Conservation (phyloP, 2,329 filamentous ascomycete genomes). For the Trichothecium roseum region DNA sequence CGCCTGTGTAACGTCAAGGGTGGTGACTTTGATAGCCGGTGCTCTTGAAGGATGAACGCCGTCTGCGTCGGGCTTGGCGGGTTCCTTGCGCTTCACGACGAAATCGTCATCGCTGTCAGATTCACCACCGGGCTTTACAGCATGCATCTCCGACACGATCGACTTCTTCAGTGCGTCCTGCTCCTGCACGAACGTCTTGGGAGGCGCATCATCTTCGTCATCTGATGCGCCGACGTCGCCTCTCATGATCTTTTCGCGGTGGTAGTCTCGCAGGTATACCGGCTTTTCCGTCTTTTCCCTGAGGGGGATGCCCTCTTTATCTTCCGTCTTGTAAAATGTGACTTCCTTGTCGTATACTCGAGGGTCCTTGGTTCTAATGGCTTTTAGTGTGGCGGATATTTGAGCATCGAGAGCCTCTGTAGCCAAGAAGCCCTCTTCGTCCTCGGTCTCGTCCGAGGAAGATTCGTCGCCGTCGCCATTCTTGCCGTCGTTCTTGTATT, state of each 20-base stretch:
- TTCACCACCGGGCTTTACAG: constrained; percentile 34
- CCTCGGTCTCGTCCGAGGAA: constrained; percentile 72
- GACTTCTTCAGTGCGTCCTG: constrained; percentile 73
- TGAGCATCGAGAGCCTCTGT: constrained; percentile 79
- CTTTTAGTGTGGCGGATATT: constrained; percentile 76
- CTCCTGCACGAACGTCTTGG: constrained; percentile 75
- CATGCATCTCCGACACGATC: constrained; percentile 73
- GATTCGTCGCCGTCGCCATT: constrained; percentile 47
- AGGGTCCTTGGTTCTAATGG: constrained; percentile 85
- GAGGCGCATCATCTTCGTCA: constrained; percentile 30
- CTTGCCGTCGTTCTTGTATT: constrained; percentile 52
- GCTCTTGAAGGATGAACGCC: constrained; percentile 48
- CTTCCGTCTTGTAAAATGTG: constrained; percentile 56
- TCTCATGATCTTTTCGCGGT: constrained; percentile 76
- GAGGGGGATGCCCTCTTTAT: constrained; percentile 23
- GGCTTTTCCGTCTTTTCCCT: constrained; percentile 66
- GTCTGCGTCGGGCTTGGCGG: constrained; percentile 21
- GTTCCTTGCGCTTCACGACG: constrained; percentile 66
- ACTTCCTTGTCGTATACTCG: constrained; percentile 73
- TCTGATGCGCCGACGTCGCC: constrained; percentile 53
- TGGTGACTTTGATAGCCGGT: constrained; percentile 33
- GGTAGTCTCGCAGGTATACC: constrained; percentile 81
- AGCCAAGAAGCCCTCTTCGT: constrained; percentile 79
- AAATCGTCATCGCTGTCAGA: constrained; percentile 50
- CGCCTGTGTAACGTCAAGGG: constrained; percentile 58